Base-by-base conservation (phyloP, 2,329 filamentous ascomycete genomes). In the Alternaria longipes region DNA sequence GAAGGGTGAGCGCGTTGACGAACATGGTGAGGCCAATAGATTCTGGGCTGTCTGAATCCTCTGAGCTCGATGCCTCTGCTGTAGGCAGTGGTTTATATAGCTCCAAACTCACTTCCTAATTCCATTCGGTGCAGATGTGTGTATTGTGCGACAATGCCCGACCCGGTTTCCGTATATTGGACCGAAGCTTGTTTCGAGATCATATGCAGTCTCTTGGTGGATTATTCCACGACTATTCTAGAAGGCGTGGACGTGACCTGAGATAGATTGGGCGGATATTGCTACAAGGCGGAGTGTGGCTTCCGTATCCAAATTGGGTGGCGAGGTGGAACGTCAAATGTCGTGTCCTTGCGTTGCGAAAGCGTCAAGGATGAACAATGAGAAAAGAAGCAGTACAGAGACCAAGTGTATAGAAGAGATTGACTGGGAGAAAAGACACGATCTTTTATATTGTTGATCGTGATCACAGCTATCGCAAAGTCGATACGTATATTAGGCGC, bases 121-220 rank as follows among this genome's bases (percentile, higher is more conserved):
- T 34, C 45, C 18, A 32, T 16, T 12, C 11, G 5, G 4, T 49
- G 28, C 45, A 49, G 18, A 3, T 1, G 14, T n/a, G 18, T 16
- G 24, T 34, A 18, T n/a, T 14, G 45, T 49, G 45, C 30, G 11
- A 34, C 18, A 3, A 24, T 60, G 59, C 12, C 60, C 66, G 16
- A 30, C 32, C 24, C 12, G 26, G 44, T 7, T 50, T 49, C 26
- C n/a, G 24, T 30, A 34, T 14, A 30, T 56, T 47, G 45, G 2
- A 18, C 16, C 2, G 16, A 55, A 14, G 28, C 42, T 38, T 26
- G 30, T 50, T 50, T 20, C 14, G 9, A 12, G 44, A 50, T 28
- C 26, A 12, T 20, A 14, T 26, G 18, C 46, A 8, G 46, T 20
- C 22, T 28, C 18, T 50, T 56, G 54, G 54, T 56, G 54, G 44